A percentile compares a stretch with the other conserved stretches of the same genome.
Evolutionary conservation across 2,329 filamentous ascomycete species (phyloP).

Genomic region (Penicillium sp.): DNA sequence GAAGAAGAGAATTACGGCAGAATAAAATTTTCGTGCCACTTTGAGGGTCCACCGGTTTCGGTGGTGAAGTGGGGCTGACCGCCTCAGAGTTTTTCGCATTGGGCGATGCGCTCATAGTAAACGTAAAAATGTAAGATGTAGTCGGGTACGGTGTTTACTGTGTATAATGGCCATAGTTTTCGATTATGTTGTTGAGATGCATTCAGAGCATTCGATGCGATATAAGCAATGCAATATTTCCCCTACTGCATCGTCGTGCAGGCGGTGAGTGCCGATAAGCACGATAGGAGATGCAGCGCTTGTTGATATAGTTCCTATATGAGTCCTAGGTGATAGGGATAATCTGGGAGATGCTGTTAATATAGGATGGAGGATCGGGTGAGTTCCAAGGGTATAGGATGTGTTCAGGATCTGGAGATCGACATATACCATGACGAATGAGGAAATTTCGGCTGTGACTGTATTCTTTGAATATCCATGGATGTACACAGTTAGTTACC

Average conservation of each 20-base stretch:
- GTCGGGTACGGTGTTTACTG: neutral
- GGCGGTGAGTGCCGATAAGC: slow-evolving; percentile 11
- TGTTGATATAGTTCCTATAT: neutral
- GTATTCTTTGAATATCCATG: too few relatives aligned
- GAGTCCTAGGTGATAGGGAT: neutral
- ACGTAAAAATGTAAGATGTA: neutral
- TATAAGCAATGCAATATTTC: neutral
- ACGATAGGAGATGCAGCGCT: neutral
- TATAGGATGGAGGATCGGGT: neutral
- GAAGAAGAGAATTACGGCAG: slow-evolving; percentile 15
- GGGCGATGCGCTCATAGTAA: neutral
- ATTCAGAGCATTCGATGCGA: neutral
- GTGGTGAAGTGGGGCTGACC: slow-evolving; percentile 6
- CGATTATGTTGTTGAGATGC: neutral
- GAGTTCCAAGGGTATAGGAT: neutral
- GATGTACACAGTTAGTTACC: too few relatives aligned
- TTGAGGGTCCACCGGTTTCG: slow-evolving; percentile 14
- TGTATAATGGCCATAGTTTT: neutral
- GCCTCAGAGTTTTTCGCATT: slow-evolving; percentile 16
- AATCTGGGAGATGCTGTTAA: neutral
- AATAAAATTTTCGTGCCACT: slow-evolving; percentile 19
- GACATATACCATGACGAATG: neutral
- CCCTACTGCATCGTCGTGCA: slow-evolving; percentile 6
- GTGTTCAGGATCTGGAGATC: neutral
- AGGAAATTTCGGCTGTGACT: neutral